Evolutionary conservation across 495 filamentous ascomycete species (phyloP).

Genomic region (Clohesyomyces aquaticus): DNA sequence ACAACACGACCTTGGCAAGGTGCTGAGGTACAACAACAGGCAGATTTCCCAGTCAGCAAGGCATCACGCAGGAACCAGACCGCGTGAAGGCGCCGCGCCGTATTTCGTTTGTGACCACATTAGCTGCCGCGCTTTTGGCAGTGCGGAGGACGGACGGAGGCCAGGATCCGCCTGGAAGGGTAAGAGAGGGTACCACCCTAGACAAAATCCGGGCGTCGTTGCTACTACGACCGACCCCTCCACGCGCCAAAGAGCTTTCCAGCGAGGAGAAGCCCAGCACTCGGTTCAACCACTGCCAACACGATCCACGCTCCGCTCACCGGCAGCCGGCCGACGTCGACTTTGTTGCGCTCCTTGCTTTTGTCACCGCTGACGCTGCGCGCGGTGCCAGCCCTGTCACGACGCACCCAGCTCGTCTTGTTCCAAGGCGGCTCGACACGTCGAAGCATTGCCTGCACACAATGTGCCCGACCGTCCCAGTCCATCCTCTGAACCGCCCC

Average conservation of each 20-base stretch:
- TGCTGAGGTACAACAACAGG: no score
- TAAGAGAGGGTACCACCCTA: neutral
- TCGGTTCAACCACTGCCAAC: neutral
- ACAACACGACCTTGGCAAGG: neutral
- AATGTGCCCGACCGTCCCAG: constrained; percentile 12
- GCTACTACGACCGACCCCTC: neutral
- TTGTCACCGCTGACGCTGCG: neutral
- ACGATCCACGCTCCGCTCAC: neutral
- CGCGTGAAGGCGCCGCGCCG: neutral
- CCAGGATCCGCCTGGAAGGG: constrained; percentile 17
- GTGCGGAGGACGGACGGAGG: neutral
- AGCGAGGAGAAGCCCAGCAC: neutral
- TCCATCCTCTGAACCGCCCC: constrained; percentile 30
- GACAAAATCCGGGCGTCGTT: neutral
- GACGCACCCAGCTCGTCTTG: no score
- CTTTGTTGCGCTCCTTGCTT: neutral
- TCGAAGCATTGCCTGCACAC: neutral
- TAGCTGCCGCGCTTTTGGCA: constrained; percentile 11
- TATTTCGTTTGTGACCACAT: neutral
- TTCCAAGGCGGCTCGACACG: no score
- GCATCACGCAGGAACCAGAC: constrained; percentile 14
- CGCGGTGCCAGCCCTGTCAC: neutral
- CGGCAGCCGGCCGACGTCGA: neutral
- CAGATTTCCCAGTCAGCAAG: neutral
- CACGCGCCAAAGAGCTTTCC: neutral